Evolutionary conservation across 768 basidiomycete species (phyloP).

Genomic region (Kwoniella europaea): DNA sequence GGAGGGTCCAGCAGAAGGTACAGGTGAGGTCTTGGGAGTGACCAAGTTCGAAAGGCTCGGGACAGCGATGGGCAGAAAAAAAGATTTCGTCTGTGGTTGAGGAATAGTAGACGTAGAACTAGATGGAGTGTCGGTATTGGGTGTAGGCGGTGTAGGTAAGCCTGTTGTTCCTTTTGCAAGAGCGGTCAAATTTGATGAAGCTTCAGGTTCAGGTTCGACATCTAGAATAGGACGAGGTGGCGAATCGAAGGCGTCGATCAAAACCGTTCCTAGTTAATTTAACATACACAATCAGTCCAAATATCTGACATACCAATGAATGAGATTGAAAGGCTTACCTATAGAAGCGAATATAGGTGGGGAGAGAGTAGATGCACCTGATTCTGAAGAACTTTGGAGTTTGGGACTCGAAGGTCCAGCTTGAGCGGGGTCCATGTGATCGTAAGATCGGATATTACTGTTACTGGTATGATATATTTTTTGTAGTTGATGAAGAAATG

Average conservation of each 20-base stretch:
- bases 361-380: background rate
- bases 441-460: background rate
- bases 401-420: slow-evolving; percentile 6
- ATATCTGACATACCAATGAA: background rate
- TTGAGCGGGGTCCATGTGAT: slow-evolving; percentile 1
- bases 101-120: background rate
- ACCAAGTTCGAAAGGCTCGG: background rate
- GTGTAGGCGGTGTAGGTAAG: slow-evolving; percentile 8
- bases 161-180: background rate
- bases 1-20: slow-evolving; percentile 10
- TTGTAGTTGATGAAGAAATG: background rate
- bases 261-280: slow-evolving; percentile 34
- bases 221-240: slow-evolving; percentile 28
- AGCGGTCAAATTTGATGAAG: too few species aligned
- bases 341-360: slow-evolving; percentile 39
- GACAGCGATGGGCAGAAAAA: background rate
- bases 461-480: background rate
- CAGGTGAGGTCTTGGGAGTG: slow-evolving; percentile 11
- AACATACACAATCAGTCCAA: background rate
- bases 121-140: background rate
- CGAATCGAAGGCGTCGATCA: slow-evolving; percentile 46
- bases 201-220: background rate
- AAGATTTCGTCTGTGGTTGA: background rate
- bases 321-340: slow-evolving; percentile 30
- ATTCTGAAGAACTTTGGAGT: too few species aligned